Evolutionary conservation across 805 yeast species (phyloP), one percentile per base, ranked within the genome.

Genomic region (Wickerhamiella shivajii): DNA sequence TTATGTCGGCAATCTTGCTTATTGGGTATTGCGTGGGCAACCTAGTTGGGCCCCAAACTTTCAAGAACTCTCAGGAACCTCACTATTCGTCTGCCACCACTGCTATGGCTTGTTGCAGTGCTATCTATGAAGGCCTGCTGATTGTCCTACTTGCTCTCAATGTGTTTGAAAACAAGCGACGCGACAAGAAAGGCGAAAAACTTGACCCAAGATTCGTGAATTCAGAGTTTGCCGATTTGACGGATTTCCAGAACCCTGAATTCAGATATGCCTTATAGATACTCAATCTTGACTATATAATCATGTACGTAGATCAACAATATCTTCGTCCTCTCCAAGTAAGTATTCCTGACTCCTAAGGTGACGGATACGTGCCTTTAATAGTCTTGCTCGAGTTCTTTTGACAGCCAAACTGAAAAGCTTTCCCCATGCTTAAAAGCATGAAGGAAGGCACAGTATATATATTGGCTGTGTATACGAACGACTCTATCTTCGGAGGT

Each of bases 31-130:
- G 80, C 27, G 66, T 71, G 29, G 79, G 81, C 12, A 72, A 75
- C 50, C 57, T 77, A 24, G 65, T 75, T 36, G 87, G 85, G 2
- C 83, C 87, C 3, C 84, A 75, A 53, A 64, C 77, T 12, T 78
- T 77, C 57, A 63, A 60, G 35, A 55, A 66, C 0, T 42, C 51
- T 3, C 68, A 74, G 38, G 74, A 71, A 7, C 83, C 83, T 5
- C 46, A 52, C 25, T 77, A 75, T 46, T 53, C 27, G 60, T 69
- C 63, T 61, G 73, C 42, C 66, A 77, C 21, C 63, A 72, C 19
- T 60, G 71, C 52, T 61, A 67, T 31, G 69, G 71, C 39, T 53
- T 76, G 36, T 58, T 63, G 74, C 4, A 66, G 68, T 28, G 54
- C 62, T 28, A 63, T 60, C 1, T 35, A 56, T 11, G 42, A 58